Evolutionary conservation across 2,329 filamentous ascomycete species (phyloP).

Genomic region (Byssothecium circinans): DNA sequence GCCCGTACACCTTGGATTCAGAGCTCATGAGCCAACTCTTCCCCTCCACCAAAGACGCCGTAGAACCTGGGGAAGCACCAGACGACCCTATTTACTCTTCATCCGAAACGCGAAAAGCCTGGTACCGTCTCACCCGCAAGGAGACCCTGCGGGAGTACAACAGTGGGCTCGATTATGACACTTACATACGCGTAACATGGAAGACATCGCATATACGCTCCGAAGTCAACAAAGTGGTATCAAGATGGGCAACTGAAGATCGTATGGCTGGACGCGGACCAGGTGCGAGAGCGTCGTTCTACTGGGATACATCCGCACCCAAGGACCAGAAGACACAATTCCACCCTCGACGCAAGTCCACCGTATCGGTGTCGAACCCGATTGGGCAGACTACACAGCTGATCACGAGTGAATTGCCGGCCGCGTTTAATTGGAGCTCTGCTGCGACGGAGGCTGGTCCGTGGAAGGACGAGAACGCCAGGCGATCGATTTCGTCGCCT

Average conservation of each 20-base stretch:
- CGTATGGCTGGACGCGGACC: conserved; percentile 41
- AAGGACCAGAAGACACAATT: conserved; percentile 16
- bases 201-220: conserved; percentile 32
- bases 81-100: conserved; percentile 39
- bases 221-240: conserved; percentile 41
- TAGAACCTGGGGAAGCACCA: conserved; percentile 19
- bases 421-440: conserved; percentile 42
- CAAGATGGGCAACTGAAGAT: conserved; percentile 43
- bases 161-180: conserved; percentile 36
- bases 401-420: conserved; percentile 21
- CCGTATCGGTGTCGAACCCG: conserved; percentile 18
- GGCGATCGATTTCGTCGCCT: conserved; percentile 22
- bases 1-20: conserved; percentile 15
- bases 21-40: conserved; percentile 33
- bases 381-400: conserved; percentile 25
- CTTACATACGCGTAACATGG: conserved; percentile 44
- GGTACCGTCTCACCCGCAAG: conserved; percentile 44
- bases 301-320: conserved; percentile 39
- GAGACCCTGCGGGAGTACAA: conserved; percentile 45
- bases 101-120: conserved; percentile 38
- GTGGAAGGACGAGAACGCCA: conserved; percentile 4
- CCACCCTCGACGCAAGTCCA: conserved; percentile 30
- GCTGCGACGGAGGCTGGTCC: conserved; percentile 14
- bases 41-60: conserved; percentile 8
- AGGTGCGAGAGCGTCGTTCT: conserved; percentile 39